Base-by-base conservation (phyloP, 2,329 filamentous ascomycete genomes). In the Ilyonectria mors-panacis region DNA sequence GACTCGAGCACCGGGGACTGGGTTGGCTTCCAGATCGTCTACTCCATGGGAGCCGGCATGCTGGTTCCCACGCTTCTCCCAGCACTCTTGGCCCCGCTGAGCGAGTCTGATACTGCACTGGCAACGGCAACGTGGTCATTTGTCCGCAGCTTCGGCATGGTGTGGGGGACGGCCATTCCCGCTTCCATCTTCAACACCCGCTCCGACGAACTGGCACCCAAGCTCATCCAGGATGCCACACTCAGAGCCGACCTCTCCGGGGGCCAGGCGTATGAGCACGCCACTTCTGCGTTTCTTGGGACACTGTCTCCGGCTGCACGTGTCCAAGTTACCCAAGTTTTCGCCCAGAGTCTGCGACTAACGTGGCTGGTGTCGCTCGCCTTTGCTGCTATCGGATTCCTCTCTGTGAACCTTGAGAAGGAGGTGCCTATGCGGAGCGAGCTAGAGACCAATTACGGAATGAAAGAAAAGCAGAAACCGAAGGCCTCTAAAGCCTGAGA, bases 81-180 rank as follows among this genome's bases (percentile, higher is more conserved):
- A 0, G 82, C 85, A 0, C 77, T 85, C 17, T 80, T 83, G 70
- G 85, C 83, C 0, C 69, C 76, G 0, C 68, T 84, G 1, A 42
- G 73, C 1, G 82, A 85, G 9, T 66, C 67, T 1, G 81, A 86
- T 57, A 74, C 76, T 0, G 80, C 81, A 1, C 61, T 78, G 1
- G 80, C 81, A 0, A 82, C 82, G 3, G 79, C 76, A 2, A 81
- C 82, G 48, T 85, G 81, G 78, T 73, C 78, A 0, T 88, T 88
- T 64, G 73, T 85, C 63, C 81, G 85, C 42, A 81, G 76, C 59
- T 82, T 88, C 35, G 86, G 86, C 3, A 73, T 78, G n/a, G 81
- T 83, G 3, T 83, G 86, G 75, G 86, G 84, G 9, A 79, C 84
- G 1, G 78, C 83, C 0, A 81, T 88, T 26, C 80, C 82, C 0